Base-by-base conservation (phyloP, 2,329 filamentous ascomycete species). In the Calonectria hongkongensis region DNA sequence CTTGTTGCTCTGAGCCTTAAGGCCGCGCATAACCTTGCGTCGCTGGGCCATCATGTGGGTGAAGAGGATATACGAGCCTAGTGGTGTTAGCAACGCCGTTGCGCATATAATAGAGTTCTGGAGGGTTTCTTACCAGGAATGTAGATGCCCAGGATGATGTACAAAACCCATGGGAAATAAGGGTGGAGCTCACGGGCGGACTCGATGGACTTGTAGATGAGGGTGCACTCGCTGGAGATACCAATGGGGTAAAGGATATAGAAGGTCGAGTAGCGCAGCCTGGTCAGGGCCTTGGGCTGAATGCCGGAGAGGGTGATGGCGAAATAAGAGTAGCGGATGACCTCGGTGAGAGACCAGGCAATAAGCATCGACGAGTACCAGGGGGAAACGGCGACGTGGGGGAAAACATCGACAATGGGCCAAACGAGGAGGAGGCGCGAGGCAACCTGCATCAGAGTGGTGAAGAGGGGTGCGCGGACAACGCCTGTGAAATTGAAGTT, bases 41-140 rank as follows among this genome's bases (percentile, higher is more conserved):
- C 96, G 89, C 89, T 99, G 97, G 74, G 89, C 89, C 88, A 98
- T 94, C 97, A 99, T 98, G 85, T 99, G 94, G 27, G 94, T 95
- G 83, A 97, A 98, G 71, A 98, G 86, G 69, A 97, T 90, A 80
- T 97, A 98, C 4, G 94, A 81, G 87, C 95, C 93, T 45, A 2
- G 13, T 8, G 1, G 30, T 36, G 51, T 73, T 50, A 77, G 66
- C 41, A 48, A 56, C 7, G 3, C n/a, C 25, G 18, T 9, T 48
- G 12, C 43, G 39, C 10, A 48, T 4, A 4, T 12, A 21, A 7
- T 15, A 18, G 33, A 21, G 27, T 16, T 27, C 16, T 25, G 25
- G n/a, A 8, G n/a, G 8, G 18, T 45, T 66, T 88, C 91, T 82
- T 87, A 94, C 94, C 94, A 54, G 95, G 95, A 54, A 97, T 89